Base-by-base conservation (phyloP, 78 protist species). In the Dictyostelium purpureum region DNA sequence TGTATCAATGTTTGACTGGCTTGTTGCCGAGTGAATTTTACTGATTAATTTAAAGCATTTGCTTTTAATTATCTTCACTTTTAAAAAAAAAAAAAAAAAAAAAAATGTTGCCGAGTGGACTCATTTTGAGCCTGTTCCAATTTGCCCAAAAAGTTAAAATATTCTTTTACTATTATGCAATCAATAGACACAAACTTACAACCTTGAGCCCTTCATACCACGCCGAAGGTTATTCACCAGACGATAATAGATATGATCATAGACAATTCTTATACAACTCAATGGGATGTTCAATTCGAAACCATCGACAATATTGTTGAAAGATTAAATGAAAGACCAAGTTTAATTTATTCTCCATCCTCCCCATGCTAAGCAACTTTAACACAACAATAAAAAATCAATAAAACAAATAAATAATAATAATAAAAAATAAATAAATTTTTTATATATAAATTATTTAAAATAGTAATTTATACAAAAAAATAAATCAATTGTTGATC, bases 141-240 rank as follows among this genome's bases (percentile, higher is more conserved):
- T 42, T 94, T 1, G 96, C 98, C 18, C 89, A 69, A 57, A 81
- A 97, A 66, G 98, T 97, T 40, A 93, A 95, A 82, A 21, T 31
- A 75, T 97, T 96, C 93, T 97, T 93, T 95, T 59, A 38, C 11
- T 77, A 21, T 37, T 94, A 97, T 66, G 59, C 97, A 28, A 89
- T 89, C 76, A 97, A 97, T 76, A 74, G 98, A 28, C 97, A 96
- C 66, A 94, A 94, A 63, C 54, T 94, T 90, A 97, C 98, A 26
- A 94, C 96, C 19, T 37, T 97, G 38, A 96, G 98, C 18, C 98
- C 98, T 2, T 31, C 97, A 4, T 95, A 95, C 66, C 98, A 97
- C 76, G 97, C 97, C 2, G 98, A 96, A 52, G 43, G 67, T 1
- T 95, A 97, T 73, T 47, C 94, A 21, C 97, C 98, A 3, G 98